Percentiles rank a stretch among this genome's conserved stretches.
Evolutionary conservation across 176 grass and related monocot species (phyloP).

Genomic region (Tuctoria greenei): DNA sequence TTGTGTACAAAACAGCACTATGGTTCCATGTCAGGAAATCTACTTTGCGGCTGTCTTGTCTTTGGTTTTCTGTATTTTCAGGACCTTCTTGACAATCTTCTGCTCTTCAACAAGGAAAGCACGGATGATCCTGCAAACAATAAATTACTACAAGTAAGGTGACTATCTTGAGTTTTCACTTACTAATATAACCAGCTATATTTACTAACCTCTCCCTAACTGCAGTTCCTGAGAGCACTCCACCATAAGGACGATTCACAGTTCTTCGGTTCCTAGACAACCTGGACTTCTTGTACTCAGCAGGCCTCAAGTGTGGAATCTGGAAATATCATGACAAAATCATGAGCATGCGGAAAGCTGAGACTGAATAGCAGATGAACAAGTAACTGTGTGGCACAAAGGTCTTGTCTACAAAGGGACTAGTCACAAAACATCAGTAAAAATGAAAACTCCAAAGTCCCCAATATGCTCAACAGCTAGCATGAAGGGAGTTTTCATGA

Average conservation of each 20-base stretch:
- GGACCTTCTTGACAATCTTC: conserved; percentile 93
- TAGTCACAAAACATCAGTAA: background rate
- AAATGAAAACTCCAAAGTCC: background rate
- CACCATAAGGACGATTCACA: conserved; percentile 64
- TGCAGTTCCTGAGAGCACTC: conserved; percentile 58
- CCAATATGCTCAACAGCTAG: background rate
- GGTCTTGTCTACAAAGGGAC: background rate
- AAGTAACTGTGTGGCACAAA: background rate
- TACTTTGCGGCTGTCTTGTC: conserved; percentile 65
- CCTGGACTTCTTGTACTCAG: conserved; percentile 69
- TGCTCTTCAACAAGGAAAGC: conserved; percentile 85
- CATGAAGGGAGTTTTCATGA: background rate
- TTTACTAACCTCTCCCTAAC: conserved; percentile 60
- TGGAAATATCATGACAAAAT: background rate
- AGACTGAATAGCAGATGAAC: background rate
- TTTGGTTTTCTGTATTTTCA: conserved; percentile 88
- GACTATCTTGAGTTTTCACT: background rate
- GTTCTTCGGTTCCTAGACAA: conserved; percentile 64
- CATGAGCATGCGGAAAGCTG: conserved; percentile 10
- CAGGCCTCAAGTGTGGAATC: conserved; percentile 68
- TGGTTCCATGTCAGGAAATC: conserved; percentile 27
- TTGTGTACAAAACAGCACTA: conserved; percentile 40
- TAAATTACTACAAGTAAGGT: background rate
- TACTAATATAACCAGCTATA: background rate
- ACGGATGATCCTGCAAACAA: conserved; percentile 63